phyloP scores from a whole-genome alignment of 2,329 filamentous ascomycete species.

The Paraphaeosphaeria sporulosa region DNA sequence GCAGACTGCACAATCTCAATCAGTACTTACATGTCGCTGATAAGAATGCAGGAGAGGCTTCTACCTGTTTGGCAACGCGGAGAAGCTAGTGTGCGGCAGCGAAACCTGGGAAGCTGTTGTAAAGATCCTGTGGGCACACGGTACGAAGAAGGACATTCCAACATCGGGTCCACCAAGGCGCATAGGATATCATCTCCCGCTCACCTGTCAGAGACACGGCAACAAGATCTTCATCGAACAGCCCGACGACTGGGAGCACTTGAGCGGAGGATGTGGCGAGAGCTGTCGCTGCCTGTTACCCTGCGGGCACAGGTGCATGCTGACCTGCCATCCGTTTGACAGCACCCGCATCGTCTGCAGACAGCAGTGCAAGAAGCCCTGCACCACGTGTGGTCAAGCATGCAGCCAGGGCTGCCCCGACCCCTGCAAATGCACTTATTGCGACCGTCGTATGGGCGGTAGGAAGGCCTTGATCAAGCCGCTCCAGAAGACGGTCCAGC shows the following conservation, averaged over 20 bases:
- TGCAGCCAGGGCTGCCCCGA: conserved; percentile 40
- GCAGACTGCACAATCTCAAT: not conserved
- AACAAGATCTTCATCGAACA: conserved; percentile 58
- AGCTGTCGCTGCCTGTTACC: conserved; percentile 38
- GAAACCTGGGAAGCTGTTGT: conserved; percentile 62
- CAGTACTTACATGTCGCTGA: not conserved
- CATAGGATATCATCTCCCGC: conserved; percentile 62
- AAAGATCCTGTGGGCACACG: conserved; percentile 54
- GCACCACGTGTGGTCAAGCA: conserved; percentile 37
- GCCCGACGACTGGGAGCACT: conserved; percentile 36
- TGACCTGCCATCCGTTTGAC: conserved; percentile 46
- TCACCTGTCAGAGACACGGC: conserved; percentile 69
- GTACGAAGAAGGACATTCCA: conserved; percentile 42
- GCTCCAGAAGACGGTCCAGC: conserved; percentile 7
- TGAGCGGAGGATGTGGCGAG: conserved; percentile 42
- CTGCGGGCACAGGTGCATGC: conserved; percentile 44
- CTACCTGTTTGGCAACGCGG: conserved; percentile 82
- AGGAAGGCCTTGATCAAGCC: conserved; percentile 36
- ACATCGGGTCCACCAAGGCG: conserved; percentile 37
- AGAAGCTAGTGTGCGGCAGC: conserved; percentile 58
- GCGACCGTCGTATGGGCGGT: conserved; percentile 34
- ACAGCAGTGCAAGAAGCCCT: conserved; percentile 33
- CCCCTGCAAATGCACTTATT: conserved; percentile 38
- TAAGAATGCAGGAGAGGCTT: conserved; percentile 65
- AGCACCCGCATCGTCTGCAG: conserved; percentile 42